A percentile compares a stretch with the other conserved stretches of the same genome.
Conservation (phyloP, 352 stramenopile species). For the Phytopythium oedochilum region DNA sequence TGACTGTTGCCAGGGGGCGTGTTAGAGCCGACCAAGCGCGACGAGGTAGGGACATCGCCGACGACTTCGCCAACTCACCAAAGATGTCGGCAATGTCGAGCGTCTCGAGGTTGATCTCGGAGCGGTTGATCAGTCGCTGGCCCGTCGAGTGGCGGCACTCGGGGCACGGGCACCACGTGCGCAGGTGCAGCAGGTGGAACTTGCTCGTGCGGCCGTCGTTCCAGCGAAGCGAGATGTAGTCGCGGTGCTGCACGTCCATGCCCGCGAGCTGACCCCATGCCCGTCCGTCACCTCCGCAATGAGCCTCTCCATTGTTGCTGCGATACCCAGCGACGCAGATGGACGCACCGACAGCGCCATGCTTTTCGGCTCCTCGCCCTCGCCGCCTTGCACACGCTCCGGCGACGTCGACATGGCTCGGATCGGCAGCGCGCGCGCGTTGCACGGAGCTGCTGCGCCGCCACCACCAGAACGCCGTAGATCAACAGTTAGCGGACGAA, state of each 20-base stretch:
- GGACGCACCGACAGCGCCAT: conserved; percentile 5
- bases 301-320: conserved; percentile 17
- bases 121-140: conserved; percentile 75
- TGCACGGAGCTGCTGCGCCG: not conserved
- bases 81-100: conserved; percentile 74
- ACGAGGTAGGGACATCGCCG: no score
- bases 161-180: conserved; percentile 69
- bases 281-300: conserved; percentile 13
- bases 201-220: conserved; percentile 61
- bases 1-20: conserved; percentile 26
- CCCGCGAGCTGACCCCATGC: conserved; percentile 49
- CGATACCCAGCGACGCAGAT: not conserved
- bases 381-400: not conserved
- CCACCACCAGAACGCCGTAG: conserved; percentile 4
- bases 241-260: conserved; percentile 64
- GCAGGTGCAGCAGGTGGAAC: conserved; percentile 73
- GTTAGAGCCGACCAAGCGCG: conserved; percentile 1
- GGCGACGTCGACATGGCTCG: conserved; percentile 1
- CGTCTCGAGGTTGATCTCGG: conserved; percentile 43
- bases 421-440: not conserved
- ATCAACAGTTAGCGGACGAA: not conserved
- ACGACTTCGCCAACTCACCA: no score
- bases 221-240: conserved; percentile 79
- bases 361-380: not conserved
- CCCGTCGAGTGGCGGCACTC: conserved; percentile 71